These are phyloP conservation scores for Vachellia collinsii DNA, from an alignment of 306 rosid species.

Conservation along the genomic window DNA sequence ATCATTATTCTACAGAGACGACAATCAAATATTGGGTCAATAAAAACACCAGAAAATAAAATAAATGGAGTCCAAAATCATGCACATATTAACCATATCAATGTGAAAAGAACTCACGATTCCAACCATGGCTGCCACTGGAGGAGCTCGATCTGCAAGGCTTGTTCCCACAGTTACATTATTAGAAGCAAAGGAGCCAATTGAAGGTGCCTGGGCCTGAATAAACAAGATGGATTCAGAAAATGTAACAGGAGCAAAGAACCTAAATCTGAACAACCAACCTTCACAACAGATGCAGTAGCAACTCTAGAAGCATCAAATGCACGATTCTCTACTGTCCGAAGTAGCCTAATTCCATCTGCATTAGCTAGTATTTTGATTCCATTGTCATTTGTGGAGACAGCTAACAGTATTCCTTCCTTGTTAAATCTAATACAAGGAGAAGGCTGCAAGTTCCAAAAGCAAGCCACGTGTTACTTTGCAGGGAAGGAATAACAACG, in stretches of 20 bases:
- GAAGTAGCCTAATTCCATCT: conserved; percentile 86
- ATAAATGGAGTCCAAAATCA: conserved; percentile 27
- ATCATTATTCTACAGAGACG: conserved; percentile 75
- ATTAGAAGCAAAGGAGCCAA: conserved; percentile 69
- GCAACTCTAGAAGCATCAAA: conserved; percentile 91
- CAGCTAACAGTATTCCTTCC: conserved; percentile 91
- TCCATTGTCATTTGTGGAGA: conserved; percentile 84
- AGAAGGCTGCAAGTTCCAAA: conserved; percentile 71
- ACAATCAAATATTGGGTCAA: conserved; percentile 31
- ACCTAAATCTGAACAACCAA: conserved; percentile 40
- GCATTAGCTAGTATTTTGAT: conserved; percentile 86
- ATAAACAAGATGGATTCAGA: conserved; percentile 43
- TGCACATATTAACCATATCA: conserved; percentile 32
- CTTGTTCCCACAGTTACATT: conserved; percentile 76
- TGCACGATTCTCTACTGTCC: conserved; percentile 80
- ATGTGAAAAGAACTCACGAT: conserved; percentile 59
- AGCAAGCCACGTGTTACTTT: conserved; percentile 44
- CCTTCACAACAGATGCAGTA: conserved; percentile 90
- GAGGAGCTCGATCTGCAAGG: conserved; percentile 82
- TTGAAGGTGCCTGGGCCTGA: conserved; percentile 74
- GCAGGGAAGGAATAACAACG: conserved; percentile 21
- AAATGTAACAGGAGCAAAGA: conserved; percentile 34
- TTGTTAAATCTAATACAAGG: conserved; percentile 94
- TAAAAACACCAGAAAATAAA: not conserved
- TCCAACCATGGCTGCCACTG: conserved; percentile 78